phyloP scores from a whole-genome alignment of 805 yeast species.

The Starmerella floris region DNA sequence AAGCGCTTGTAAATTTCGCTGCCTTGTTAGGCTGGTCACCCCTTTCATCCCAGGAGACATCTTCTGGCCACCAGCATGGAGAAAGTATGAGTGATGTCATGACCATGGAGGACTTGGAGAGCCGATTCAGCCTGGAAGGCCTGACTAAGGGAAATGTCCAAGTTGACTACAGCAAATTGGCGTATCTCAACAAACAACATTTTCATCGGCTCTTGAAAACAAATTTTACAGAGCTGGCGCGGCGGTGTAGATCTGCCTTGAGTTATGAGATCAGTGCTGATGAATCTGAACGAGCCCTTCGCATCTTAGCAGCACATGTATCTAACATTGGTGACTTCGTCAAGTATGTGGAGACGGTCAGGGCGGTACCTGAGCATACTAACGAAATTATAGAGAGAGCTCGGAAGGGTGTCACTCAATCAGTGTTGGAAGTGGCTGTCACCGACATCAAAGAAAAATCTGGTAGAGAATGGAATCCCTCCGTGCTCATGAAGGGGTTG shows the following conservation, averaged over 20 bases:
- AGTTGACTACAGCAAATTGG: constrained; percentile 65
- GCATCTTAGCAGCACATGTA: constrained; percentile 37
- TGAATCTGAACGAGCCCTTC: constrained; percentile 33
- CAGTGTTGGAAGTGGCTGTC: constrained; percentile 1
- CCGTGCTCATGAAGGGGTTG: constrained; percentile 1
- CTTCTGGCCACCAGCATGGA: constrained; percentile 8
- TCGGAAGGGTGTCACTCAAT: neutral
- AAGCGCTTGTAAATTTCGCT: constrained; percentile 73
- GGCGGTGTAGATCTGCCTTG: constrained; percentile 12
- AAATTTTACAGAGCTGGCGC: constrained; percentile 4
- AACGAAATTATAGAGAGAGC: neutral
- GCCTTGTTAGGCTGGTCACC: constrained; percentile 96
- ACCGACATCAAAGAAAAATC: neutral
- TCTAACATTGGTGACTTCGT: constrained; percentile 42
- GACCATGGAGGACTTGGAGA: constrained; percentile 34
- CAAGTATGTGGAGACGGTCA: constrained; percentile 26
- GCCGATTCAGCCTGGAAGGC: constrained; percentile 49
- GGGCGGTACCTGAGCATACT: neutral
- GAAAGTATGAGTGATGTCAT: constrained; percentile 24
- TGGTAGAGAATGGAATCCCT: constrained; percentile 2
- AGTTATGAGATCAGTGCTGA: constrained; percentile 21
- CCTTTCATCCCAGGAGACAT: constrained; percentile 32
- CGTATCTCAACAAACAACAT: constrained; percentile 64
- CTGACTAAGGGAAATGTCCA: constrained; percentile 90
- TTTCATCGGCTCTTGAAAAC: constrained; percentile 7